Evolutionary conservation across 2,329 filamentous ascomycete genomes (phyloP), one percentile per base, ranked within the genome.

Genomic region (Curvularia verruculosa): DNA sequence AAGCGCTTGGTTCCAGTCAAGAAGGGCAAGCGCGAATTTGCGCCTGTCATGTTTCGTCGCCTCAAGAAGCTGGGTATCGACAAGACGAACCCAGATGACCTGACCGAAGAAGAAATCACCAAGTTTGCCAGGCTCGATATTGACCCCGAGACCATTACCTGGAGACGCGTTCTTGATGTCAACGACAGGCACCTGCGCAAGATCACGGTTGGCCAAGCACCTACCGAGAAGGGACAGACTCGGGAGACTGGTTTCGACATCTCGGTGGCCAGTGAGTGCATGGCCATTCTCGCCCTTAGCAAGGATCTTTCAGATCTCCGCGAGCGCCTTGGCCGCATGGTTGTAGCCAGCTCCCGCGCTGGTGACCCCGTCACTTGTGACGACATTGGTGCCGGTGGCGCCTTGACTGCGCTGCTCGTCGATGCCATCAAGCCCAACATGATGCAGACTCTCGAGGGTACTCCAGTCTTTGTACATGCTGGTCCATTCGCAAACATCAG

Each of bases 371-470:
- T 99, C 46, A 98, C 95, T 57, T 96, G 92, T 72, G 95, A 99
- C 73, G 95, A 99, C 73, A 87, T 99, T 70, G 95, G 95, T 66
- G 91, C 89, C 19, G 93, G 93, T 52, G 95, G 95, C 69, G 95
- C 95, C 49, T 82, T 99, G 64, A 92, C 95, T 41, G 94, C 93
- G 28, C 83, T 99, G 70, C 97, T 99, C 91, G 95, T 90, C 80
- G 95, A 99, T 78, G 93, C 95, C 54, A 96, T 98, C 81, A 99
- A 99, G 84, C 95, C 95, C 58, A 99, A 97, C 80, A 82, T 99
- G 63, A 98, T 99, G 95, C 95, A 99, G 79, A 96, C 92, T 28
- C 83, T 99, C 51, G 95, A 99, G 77, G 95, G 95, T 26, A 99
- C 95, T 7, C 95, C 95, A 0, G 95, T 98, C 2, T 96, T 99